These are phyloP conservation scores for Macaranga tanarius DNA, from an alignment of 441 rosid genomes.

Conservation along the genomic window DNA sequence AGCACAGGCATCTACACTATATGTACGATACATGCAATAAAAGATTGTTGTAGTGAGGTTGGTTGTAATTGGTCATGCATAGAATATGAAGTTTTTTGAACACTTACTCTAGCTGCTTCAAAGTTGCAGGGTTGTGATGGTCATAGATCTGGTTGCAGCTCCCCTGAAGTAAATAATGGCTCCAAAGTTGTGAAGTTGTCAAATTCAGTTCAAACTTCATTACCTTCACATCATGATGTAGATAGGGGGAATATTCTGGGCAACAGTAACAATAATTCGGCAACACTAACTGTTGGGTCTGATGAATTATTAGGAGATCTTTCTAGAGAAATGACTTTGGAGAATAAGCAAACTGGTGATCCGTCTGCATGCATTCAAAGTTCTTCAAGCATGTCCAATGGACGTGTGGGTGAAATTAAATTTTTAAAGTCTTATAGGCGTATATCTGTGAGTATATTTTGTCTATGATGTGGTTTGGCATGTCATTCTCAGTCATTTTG, in stretches of 20 bases:
- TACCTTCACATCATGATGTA: constrained; percentile 29
- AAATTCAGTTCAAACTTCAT: constrained; percentile 35
- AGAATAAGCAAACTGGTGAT: constrained; percentile 27
- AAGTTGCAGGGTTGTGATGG: constrained; percentile 51
- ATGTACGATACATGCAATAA: not conserved
- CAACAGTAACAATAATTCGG: constrained; percentile 30
- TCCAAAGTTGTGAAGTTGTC: constrained; percentile 33
- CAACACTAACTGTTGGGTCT: constrained; percentile 28
- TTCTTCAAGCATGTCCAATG: constrained; percentile 40
- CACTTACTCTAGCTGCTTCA: constrained; percentile 21
- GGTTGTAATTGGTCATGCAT: not conserved
- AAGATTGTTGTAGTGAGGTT: not conserved
- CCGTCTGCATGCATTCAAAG: constrained; percentile 33
- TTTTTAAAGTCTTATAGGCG: constrained; percentile 55
- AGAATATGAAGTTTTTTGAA: not conserved
- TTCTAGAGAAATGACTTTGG: constrained; percentile 29
- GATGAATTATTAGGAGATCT: constrained; percentile 30
- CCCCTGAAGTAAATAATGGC: constrained; percentile 36
- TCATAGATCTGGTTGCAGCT: constrained; percentile 37
- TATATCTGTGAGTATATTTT: constrained; percentile 61
- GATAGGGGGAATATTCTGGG: constrained; percentile 29
- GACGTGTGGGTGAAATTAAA: constrained; percentile 34
- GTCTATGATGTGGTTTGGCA: constrained; percentile 13
- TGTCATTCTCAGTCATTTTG: constrained; percentile 21
- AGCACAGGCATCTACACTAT: not conserved